phyloP scores from a whole-genome alignment of 2,329 filamentous ascomycete species.

The Penicillium sp. region DNA sequence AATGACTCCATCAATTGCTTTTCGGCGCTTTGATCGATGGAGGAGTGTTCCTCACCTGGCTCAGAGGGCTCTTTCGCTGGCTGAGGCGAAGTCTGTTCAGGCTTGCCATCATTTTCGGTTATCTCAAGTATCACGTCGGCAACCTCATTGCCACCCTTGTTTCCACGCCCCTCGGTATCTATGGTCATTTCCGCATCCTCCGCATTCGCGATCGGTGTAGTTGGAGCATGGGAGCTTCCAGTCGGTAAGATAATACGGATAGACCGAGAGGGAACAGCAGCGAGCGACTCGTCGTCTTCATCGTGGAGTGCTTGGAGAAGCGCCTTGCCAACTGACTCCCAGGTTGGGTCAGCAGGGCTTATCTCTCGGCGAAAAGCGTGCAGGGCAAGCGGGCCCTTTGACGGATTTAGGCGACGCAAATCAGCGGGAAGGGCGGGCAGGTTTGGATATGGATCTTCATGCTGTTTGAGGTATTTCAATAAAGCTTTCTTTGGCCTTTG shows the following conservation, averaged over 20 bases:
- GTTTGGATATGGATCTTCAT: constrained; percentile 47
- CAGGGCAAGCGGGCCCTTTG: constrained; percentile 31
- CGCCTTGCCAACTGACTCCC: constrained; percentile 43
- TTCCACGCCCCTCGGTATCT: constrained; percentile 6
- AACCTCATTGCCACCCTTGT: constrained; percentile 12
- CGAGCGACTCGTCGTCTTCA: constrained; percentile 30
- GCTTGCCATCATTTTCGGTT: constrained; percentile 8
- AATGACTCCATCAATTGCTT: constrained; percentile 32
- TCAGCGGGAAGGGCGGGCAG: constrained; percentile 31
- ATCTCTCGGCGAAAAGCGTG: constrained; percentile 34
- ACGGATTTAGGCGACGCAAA: constrained; percentile 23
- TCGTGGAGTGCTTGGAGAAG: constrained; percentile 39
- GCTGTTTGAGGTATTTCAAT: constrained; percentile 45
- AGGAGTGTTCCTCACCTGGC: constrained; percentile 26
- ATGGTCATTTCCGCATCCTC: constrained; percentile 11
- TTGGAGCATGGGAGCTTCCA: constrained; percentile 19
- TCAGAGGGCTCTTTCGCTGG: constrained; percentile 15
- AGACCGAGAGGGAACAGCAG: constrained; percentile 30
- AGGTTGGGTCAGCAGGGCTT: constrained; percentile 30
- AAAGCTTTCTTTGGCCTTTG: constrained; percentile 46
- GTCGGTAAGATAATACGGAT: constrained; percentile 38
- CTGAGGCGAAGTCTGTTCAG: constrained; percentile 5
- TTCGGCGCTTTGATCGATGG: constrained; percentile 30
- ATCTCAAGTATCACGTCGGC: constrained; percentile 13
- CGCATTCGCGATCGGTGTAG: constrained; percentile 11